Base-by-base conservation (phyloP, 2,329 filamentous ascomycete species). In the Colletotrichum destructivum region DNA sequence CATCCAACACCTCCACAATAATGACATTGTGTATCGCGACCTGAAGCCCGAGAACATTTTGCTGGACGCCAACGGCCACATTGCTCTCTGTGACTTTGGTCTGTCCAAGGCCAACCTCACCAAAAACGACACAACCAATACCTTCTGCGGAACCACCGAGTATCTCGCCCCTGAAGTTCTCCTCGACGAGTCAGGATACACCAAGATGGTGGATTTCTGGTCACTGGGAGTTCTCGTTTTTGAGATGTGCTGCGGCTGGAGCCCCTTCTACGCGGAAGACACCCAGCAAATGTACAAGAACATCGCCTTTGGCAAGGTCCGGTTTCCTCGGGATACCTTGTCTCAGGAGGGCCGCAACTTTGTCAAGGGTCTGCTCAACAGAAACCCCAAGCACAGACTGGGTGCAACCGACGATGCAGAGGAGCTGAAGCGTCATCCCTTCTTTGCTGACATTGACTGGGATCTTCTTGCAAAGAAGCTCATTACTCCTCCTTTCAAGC, bases 221-320 rank as follows among this genome's bases (percentile, higher is more conserved):
- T 99, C 96, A 2, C 88, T 99, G 15, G 96, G 96, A 69, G 96
- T 99, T 59, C 87, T 99, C 66, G 96, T 99, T 1, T 99, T 99
- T 78, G 96, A 99, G 82, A 99, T 99, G 96, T 99, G 96, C 85
- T 99, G 96, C 78, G 96, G 96, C 44, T 99, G 96, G 96, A 98
- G 95, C 78, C 96, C 96, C 0, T 99, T 99, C 84, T 99, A 98
- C 77, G 96, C 96, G 68, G 96, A 99, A 79, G 96, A 99, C 79
- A 99, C 96, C 0, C 96, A 99, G 83, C 96, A 99, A 82, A 99
- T 99, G 96, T 99, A 99, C 87, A 99, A 99, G 87, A 99, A 99
- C 85, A 99, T 99, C 80, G 96, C 96, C 0, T 99, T 99, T 79
- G 96, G 96, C 80, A 99, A 99, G 81, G 96, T 99, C 69, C 90